phyloP scores from a whole-genome alignment of 164 flowering plant species.

The Buxus sempervirens region DNA sequence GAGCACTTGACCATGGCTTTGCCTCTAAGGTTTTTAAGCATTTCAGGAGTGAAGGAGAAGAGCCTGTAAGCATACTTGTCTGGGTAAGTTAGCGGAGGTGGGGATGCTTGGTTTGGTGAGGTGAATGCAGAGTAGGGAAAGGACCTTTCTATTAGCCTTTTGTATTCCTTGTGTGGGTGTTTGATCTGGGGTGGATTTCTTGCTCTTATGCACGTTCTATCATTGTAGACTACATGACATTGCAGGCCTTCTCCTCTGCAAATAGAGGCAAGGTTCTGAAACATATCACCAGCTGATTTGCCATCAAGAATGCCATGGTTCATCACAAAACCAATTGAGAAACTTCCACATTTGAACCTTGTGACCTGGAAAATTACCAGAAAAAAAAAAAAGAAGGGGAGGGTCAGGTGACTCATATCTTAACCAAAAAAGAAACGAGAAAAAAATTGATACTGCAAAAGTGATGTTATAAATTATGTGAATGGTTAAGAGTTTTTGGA shows the following conservation, averaged over 20 bases:
- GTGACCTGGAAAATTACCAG: constrained; percentile 34
- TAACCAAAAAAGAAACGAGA: too few species aligned
- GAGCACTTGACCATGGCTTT: constrained; percentile 34
- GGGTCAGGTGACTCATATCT: too few species aligned
- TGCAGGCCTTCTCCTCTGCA: constrained; percentile 39
- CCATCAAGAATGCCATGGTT: constrained; percentile 49
- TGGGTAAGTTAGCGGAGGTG: constrained; percentile 18
- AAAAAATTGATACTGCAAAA: too few species aligned
- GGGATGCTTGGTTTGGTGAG: constrained; percentile 15
- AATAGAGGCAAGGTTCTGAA: constrained; percentile 36
- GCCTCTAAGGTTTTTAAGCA: constrained; percentile 26
- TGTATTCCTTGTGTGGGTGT: constrained; percentile 35
- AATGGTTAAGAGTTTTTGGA: too few species aligned
- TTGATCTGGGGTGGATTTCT: constrained; percentile 36
- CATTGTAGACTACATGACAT: constrained; percentile 20
- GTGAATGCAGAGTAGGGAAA: constrained; percentile 30
- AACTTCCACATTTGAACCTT: constrained; percentile 47
- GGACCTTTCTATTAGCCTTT: constrained; percentile 16
- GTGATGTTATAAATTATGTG: too few species aligned
- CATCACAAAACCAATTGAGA: constrained; percentile 39
- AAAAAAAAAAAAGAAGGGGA: background rate
- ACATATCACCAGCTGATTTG: constrained; percentile 42
- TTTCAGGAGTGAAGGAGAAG: constrained; percentile 31
- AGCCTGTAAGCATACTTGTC: constrained; percentile 25
- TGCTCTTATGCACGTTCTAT: constrained; percentile 38